Evolutionary conservation across 1,284 basidiomycete genomes (phyloP), one percentile per base, ranked within the genome.

Genomic region (Sporisorium graminicola): DNA sequence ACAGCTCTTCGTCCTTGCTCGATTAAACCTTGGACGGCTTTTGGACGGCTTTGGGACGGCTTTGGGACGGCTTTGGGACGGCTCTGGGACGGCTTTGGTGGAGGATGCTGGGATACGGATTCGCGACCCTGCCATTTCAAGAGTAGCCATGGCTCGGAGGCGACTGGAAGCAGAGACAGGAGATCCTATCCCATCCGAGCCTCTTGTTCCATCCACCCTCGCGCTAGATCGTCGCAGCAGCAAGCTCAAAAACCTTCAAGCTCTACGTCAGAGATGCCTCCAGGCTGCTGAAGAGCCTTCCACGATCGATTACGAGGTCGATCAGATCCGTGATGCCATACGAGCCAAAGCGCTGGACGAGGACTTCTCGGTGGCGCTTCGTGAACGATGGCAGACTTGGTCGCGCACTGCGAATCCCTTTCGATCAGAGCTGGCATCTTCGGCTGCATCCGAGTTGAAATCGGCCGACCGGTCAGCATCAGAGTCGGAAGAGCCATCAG

Each of bases 341-440:
- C 60, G 53, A 26, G 29, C 12, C 42, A 68, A 65, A 37, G 69
- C 65, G 16, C 24, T 72, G 24, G 69, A 76, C 40, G 65, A 68
- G 18, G 59, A 76, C 5, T 76, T 72, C 37, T 76, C 74, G 2
- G 63, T 65, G 18, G 74, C 74, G 0, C 50, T 76, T 4, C 33
- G 69, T 22, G 74, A 76, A 24, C 61, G 74, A 31, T 76, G 74
- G 74, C 74, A 76, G 62, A 68, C 46, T 6, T 76, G 74, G 74
- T 72, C 74, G 26, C 64, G 74, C 13, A 58, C 56, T 8, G 56
- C 74, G 1, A 68, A 65, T 16, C 64, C 74, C 2, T 63, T 66
- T n/a, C 67, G 68, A 37, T 40, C 63, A 24, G 67, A 67, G 5
- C 26, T 71, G 13, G 67, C 67, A 29, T 66, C 73, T 10, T 58